These are phyloP conservation scores for Colletotrichum sp. DNA, from an alignment of 2,329 filamentous ascomycete genomes.

Conservation along the genomic window DNA sequence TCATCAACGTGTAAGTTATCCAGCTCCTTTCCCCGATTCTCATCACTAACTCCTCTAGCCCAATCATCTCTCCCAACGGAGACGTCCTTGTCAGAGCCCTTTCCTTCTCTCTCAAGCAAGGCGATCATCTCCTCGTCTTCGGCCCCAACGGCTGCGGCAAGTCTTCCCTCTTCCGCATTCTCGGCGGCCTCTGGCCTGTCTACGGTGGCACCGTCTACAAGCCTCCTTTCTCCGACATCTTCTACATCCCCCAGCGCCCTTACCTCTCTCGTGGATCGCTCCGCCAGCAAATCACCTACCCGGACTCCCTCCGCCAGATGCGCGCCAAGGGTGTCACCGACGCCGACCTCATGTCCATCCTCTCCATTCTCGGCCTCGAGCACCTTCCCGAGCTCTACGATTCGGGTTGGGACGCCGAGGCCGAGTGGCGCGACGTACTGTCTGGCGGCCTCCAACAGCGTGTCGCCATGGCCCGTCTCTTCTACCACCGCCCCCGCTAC, in stretches of 20 bases:
- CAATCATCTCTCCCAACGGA: constrained; percentile 96
- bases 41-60: constrained; percentile 45
- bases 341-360: constrained; percentile 76
- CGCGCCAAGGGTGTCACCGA: constrained; percentile 84
- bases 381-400: constrained; percentile 79
- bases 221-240: constrained; percentile 90
- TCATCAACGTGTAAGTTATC: constrained; percentile 73
- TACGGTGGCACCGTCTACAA: constrained; percentile 95
- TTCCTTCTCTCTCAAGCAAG: constrained; percentile 84
- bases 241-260: constrained; percentile 96
- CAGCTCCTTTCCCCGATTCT: background rate
- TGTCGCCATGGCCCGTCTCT: constrained; percentile 93
- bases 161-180: constrained; percentile 92
- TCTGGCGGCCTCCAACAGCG: constrained; percentile 94
- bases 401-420: constrained; percentile 88
- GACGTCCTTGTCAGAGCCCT: constrained; percentile 87
- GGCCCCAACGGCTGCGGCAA: constrained; percentile 98
- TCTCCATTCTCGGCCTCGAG: constrained; percentile 82
- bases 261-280: constrained; percentile 91
- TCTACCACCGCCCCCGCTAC: constrained; percentile 92
- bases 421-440: constrained; percentile 95
- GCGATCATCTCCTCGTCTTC: constrained; percentile 92
- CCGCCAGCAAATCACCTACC: constrained; percentile 97
- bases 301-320: constrained; percentile 87
- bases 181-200: constrained; percentile 96